Percentiles rank a stretch among this genome's conserved stretches.
phyloP scores from a whole-genome alignment of 2,329 filamentous ascomycete species.

The Colletotrichum liaoningense region DNA sequence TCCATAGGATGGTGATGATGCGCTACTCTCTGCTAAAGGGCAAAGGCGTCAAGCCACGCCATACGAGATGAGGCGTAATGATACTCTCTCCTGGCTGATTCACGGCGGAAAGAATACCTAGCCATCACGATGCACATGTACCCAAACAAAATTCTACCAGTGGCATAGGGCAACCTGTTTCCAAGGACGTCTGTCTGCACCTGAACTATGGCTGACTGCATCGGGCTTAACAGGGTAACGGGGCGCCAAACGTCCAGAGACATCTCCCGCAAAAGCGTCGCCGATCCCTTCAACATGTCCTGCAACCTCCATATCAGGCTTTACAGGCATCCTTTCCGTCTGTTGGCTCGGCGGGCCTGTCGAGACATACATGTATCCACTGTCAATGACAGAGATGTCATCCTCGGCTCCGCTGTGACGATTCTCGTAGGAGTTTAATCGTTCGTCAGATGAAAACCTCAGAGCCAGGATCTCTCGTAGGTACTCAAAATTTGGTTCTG shows the following conservation, averaged over 20 bases:
- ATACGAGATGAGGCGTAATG: conserved; percentile 11
- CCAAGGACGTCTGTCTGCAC: too few species aligned
- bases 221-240: not conserved
- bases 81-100: not conserved
- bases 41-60: conserved; percentile 18
- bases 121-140: too few species aligned
- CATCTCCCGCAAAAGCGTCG: not conserved
- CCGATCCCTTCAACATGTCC: not conserved
- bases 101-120: too few species aligned
- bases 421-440: not conserved
- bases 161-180: too few species aligned
- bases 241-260: not conserved
- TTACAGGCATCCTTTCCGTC: not conserved
- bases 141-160: too few species aligned
- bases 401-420: not conserved
- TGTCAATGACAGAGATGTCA: not conserved
- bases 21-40: not conserved
- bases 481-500: too few species aligned
- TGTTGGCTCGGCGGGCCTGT: not conserved
- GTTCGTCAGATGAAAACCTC: not conserved
- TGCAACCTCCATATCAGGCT: not conserved
- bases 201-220: not conserved
- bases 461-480: too few species aligned
- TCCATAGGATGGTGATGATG: not conserved
- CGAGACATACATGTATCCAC: not conserved